Evolutionary conservation across 164 flowering plant species (phyloP), one percentile per base, ranked within the genome.

Genomic region (Berberis thunbergii): DNA sequence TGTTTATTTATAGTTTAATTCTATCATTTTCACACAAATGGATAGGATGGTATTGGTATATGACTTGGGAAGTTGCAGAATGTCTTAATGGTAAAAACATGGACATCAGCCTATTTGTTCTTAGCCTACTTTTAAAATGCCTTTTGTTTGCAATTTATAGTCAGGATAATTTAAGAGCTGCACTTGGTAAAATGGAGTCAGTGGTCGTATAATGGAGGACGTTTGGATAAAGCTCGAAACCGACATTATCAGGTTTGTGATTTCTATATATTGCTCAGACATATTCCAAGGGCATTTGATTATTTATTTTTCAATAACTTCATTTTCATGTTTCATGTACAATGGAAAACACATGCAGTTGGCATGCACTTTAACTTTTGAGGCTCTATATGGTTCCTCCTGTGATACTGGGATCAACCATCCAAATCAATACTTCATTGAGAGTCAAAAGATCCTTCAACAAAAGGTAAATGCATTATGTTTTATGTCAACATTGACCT

Each of bases 301-400:
- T 53, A 12, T 49, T 3, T 39, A 26, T 39, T 44, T 9, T 59
- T 59, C 1, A 41, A 6, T 26, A 10, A 2, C 38, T 56, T 55
- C 6, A 26, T 60, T 9, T 46, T 54, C 12, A 64, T 64, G 59
- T 65, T 13, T 7, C 49, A 11, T 3, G 41, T 11, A 57, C 54
- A 9, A 44, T 48, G 59, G 54, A 52, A 53, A 10, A 41, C 43
- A 46, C 62, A 71, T 77, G 75, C 85, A 94, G 99, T 73, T 91
- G 77, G 99, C 99, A 26, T 94, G 99, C 79, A 91, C 99, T 45
- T 75, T 89, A 73, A 83, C 96, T 13, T 94, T 94, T 77, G 99
- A 94, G 78, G 88, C 94, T 57, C 68, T 94, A 55, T 91, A 91
- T 76, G 79, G 75, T 45, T 49, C 82, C 40, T 72, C 96, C 48